phyloP scores from a whole-genome alignment of 148 eudicot species.

The Pharnaceum exiguum region DNA sequence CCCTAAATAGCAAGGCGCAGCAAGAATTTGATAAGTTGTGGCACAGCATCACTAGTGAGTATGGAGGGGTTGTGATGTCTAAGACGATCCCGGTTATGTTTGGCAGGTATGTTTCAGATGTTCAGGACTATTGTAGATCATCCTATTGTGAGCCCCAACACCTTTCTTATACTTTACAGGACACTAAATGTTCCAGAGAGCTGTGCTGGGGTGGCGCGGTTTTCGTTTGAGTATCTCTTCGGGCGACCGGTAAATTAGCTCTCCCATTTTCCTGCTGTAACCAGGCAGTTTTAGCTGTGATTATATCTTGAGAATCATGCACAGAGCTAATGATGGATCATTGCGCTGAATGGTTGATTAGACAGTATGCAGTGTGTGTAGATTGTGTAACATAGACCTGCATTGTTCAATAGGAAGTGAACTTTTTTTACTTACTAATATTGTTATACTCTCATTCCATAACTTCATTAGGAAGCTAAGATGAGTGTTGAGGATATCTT shows the following conservation, averaged over 20 bases:
- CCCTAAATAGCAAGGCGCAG: conserved; percentile 43
- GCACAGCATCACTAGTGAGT: conserved; percentile 38
- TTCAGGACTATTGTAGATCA: background rate
- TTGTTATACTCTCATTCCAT: no score
- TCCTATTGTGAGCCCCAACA: background rate
- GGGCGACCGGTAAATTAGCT: conserved; percentile 68
- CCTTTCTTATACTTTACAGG: conserved; percentile 32
- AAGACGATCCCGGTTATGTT: conserved; percentile 80
- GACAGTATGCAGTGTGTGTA: background rate
- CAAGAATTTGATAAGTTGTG: conserved; percentile 62
- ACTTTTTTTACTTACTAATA: no score
- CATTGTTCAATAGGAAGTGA: no score
- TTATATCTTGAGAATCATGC: background rate
- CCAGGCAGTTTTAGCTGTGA: background rate
- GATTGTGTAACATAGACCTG: no score
- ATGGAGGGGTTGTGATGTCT: conserved; percentile 50
- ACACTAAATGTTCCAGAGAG: conserved; percentile 68
- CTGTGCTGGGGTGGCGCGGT: conserved; percentile 88
- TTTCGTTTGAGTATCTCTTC: conserved; percentile 79
- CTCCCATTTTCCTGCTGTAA: background rate
- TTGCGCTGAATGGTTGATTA: background rate
- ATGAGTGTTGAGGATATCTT: no score
- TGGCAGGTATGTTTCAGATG: conserved; percentile 63
- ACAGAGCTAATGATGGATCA: background rate
- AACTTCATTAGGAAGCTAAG: no score